Evolutionary conservation across 1,284 basidiomycete species (phyloP).

Genomic region (Sporisorium iseilematis-ciliati): DNA sequence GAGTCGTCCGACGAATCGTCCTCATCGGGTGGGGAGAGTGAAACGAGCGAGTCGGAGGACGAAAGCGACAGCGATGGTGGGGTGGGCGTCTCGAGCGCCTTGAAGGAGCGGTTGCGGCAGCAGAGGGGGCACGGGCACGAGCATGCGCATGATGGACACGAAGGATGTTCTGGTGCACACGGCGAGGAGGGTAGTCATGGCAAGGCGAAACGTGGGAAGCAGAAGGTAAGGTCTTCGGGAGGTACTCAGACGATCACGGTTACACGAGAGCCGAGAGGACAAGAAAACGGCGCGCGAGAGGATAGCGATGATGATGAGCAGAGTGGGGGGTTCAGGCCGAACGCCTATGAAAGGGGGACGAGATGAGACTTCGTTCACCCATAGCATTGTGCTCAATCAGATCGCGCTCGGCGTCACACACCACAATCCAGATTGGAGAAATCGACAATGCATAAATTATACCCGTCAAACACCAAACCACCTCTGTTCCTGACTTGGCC

Average conservation of each 20-base stretch:
- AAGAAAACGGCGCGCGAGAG: neutral
- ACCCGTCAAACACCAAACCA: neutral
- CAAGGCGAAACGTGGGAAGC: constrained; percentile 1
- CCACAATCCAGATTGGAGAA: too few relatives aligned
- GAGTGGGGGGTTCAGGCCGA: constrained; percentile 11
- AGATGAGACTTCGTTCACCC: constrained; percentile 4
- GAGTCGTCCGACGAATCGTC: constrained; percentile 55
- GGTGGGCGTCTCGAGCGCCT: constrained; percentile 1
- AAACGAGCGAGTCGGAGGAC: constrained; percentile 3
- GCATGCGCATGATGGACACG: constrained; percentile 1
- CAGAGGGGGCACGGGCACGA: neutral
- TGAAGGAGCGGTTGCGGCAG: constrained; percentile 22
- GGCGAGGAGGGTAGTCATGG: too few relatives aligned
- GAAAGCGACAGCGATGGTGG: constrained; percentile 7
- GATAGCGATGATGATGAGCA: constrained; percentile 10
- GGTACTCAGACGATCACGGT: constrained; percentile 25
- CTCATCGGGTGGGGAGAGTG: neutral
- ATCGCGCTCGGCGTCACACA: too few relatives aligned
- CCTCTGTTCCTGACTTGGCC: neutral
- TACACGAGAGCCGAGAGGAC: neutral
- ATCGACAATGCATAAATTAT: too few relatives aligned
- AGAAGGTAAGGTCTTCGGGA: constrained; percentile 5
- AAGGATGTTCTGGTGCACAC: neutral
- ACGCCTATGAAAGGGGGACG: constrained; percentile 41
- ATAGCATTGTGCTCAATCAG: neutral